Evolutionary conservation across 225 moss, liverwort and hornwort genomes (phyloP).

Genomic region (Neckera pumila): DNA sequence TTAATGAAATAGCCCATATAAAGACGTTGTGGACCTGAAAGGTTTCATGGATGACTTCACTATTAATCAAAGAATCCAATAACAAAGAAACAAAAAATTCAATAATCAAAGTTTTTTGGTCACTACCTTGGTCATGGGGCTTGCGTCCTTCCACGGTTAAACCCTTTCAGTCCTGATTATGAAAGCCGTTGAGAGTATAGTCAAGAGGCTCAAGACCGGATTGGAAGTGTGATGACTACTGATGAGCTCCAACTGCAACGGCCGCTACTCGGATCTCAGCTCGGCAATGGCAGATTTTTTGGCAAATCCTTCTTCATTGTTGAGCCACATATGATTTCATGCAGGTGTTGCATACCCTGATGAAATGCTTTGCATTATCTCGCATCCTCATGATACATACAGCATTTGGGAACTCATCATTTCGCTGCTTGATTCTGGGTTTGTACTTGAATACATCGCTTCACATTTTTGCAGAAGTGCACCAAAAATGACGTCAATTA

Average conservation of each 20-base stretch:
- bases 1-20: too few relatives aligned
- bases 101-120: neutral
- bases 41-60: neutral
- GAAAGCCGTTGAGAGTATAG: neutral
- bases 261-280: neutral
- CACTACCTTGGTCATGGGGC: neutral
- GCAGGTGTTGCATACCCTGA: neutral
- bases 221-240: conserved; percentile 15
- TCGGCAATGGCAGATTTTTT: neutral
- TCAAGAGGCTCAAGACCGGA: neutral
- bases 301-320: neutral
- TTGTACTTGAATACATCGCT: neutral
- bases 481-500: neutral
- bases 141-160: neutral
- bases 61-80: neutral
- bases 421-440: neutral
- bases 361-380: neutral
- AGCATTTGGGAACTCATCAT: neutral
- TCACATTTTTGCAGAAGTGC: neutral
- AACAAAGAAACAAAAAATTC: neutral
- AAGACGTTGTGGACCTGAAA: rapidly evolving
- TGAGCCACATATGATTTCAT: neutral
- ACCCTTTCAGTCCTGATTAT: neutral
- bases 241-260: conserved; percentile 10
- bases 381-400: neutral